Base-by-base conservation (phyloP, 371 early-diverging fungal genomes). In the Mucor mucedo region DNA sequence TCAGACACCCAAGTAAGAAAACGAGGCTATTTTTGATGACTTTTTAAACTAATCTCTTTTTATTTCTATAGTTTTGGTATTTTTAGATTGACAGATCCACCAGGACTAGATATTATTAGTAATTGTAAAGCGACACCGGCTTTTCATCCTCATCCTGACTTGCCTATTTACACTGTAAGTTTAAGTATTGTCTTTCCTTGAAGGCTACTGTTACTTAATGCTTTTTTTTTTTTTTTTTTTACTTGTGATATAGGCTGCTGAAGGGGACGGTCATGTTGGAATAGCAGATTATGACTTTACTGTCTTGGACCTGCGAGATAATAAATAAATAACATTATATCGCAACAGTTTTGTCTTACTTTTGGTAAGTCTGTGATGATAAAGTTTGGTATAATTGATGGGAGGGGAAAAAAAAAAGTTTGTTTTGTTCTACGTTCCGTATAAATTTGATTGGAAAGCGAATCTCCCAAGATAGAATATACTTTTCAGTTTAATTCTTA, bases 21-120 rank as follows among this genome's bases (percentile, higher is more conserved):
- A 38, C 5, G 3, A 8, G 2, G 32, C 13, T 35, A 21, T 21
- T 47, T 38, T 9, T 39, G 1, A 47, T 8, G 21, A 28, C n/a
- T 2, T 62, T 21, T 21, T 28, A 44, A 7, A n/a, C 32, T 44
- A 4, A n/a, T 62, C 16, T 4, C 1, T 35, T 11, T 9, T 13
- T 55, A 42, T 10, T 27, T 9, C 9, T 58, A 39, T 60, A 89
- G 90, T 38, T 86, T 86, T 71, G 95, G 96, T 38, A 82, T 94
- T 27, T 96, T 96, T 71, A 83, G 96, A 14, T 71, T 96, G 63
- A 95, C 96, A 10, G 92, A 94, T 66, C 94, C 94, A 10, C 89
- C 91, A 4, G 97, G 97, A 16, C 66, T 96, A n/a, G 87, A 90
- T 58, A 69, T 89, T 5, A 93, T 96, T 40, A 83, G 85, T 52